Evolutionary conservation across 257 asterid species (phyloP).

Genomic region (Nemophila menziesii): DNA sequence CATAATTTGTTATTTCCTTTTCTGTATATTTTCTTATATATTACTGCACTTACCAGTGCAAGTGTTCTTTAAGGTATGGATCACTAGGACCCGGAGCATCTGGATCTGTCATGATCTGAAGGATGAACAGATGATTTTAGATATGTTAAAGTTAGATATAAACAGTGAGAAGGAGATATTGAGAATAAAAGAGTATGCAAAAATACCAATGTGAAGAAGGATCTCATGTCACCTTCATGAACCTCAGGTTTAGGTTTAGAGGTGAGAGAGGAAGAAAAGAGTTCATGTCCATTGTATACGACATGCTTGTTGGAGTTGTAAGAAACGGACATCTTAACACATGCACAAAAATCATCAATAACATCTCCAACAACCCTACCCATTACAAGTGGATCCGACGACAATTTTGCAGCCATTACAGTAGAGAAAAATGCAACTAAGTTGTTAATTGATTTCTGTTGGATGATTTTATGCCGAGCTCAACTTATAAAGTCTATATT

Average conservation of each 20-base stretch:
- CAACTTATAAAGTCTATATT: slow-evolving; percentile 4
- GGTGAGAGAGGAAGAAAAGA: slow-evolving; percentile 51
- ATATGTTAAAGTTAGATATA: too few species aligned
- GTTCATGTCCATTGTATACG: slow-evolving; percentile 74
- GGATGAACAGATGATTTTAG: neutral
- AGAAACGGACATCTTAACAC: slow-evolving; percentile 47
- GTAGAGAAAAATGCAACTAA: neutral
- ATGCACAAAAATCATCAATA: slow-evolving; percentile 38
- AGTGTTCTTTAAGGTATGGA: slow-evolving; percentile 35
- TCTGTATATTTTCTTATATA: slow-evolving; percentile 1
- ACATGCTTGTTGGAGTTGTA: slow-evolving; percentile 58
- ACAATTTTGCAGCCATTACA: slow-evolving; percentile 16
- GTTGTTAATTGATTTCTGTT: neutral
- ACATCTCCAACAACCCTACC: slow-evolving; percentile 85
- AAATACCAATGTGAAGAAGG: slow-evolving; percentile 70
- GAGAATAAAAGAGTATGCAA: neutral
- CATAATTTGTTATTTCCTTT: too few species aligned
- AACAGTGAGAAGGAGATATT: neutral
- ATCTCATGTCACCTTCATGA: slow-evolving; percentile 67
- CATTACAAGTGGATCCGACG: slow-evolving; percentile 50
- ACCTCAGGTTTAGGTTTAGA: slow-evolving; percentile 64
- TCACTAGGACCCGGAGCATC: slow-evolving; percentile 44
- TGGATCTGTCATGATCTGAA: slow-evolving; percentile 35
- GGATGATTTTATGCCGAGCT: neutral
- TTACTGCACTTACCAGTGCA: slow-evolving; percentile 29